Evolutionary conservation across 2,329 filamentous ascomycete genomes (phyloP), one percentile per base, ranked within the genome.

Genomic region (Colletotrichum filicis): DNA sequence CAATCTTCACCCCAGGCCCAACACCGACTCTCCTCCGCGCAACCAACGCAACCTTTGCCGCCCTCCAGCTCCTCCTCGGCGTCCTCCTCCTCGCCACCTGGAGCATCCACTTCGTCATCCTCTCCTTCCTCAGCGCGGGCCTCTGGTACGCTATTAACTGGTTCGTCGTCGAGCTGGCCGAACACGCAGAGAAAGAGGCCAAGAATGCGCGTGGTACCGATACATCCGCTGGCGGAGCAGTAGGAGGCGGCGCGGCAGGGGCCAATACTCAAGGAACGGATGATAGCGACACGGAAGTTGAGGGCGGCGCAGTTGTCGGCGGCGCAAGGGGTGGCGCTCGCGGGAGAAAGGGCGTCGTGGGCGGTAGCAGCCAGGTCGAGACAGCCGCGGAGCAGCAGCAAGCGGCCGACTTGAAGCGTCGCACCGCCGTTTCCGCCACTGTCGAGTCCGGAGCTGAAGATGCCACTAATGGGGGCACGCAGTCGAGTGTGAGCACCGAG

Each of bases 111-210:
- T 98, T 98, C 79, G 82, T 95, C 75, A 87, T 96, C 71, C 89
- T 99, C 6, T 97, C 94, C 14, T 79, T 92, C 71, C 87, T 99
- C 11, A 94, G 91, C 75, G 95, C 86, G 37, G 93, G 94, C 5
- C 88, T 98, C 46, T 99, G 97, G 97, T 95, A 90, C 86, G 91
- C 93, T 70, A 95, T 98, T 85, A 98, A 98, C 88, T 99, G 97
- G 97, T 98, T 99, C 80, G 95, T 94, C 68, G 85, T 85, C 58
- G 96, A 91, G 84, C 81, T 91, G 61, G 84, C 83, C 74, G 80
- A 81, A 62, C 85, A 85, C 49, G 77, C 73, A n/a, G 77, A 76
- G 49, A 53, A 75, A 73, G 87, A 89, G 79, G 83, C 79, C 53
- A 81, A 85, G 73, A 84, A 84, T 78, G 79, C 82, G 74, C 80